A percentile compares a stretch with the other conserved stretches of the same genome.
These are phyloP conservation scores for Leccinum broughii DNA, from an alignment of 768 basidiomycete genomes.

Conservation along the genomic window DNA sequence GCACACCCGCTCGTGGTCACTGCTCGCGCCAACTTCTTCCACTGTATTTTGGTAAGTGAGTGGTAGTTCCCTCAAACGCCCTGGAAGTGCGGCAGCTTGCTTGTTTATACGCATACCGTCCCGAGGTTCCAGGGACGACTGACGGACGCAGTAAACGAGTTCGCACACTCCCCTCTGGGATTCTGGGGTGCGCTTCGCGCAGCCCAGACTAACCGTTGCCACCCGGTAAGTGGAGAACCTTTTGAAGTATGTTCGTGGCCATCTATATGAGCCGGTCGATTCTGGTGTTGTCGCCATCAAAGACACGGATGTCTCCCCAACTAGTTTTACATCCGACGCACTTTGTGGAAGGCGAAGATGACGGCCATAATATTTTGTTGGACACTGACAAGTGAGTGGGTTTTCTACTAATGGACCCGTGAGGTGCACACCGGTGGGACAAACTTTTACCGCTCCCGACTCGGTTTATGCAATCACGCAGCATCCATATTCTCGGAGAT, in stretches of 20 bases:
- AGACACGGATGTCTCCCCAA: not conserved
- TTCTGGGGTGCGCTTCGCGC: too few species aligned
- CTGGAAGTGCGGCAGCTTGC: too few species aligned
- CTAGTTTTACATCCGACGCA: slow-evolving; percentile 80
- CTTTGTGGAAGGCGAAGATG: slow-evolving; percentile 92
- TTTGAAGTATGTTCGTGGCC: slow-evolving; percentile 74
- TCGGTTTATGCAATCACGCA: slow-evolving; percentile 23
- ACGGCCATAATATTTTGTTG: slow-evolving; percentile 90
- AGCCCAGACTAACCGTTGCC: too few species aligned
- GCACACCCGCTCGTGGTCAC: too few species aligned
- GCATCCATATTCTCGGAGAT: too few species aligned
- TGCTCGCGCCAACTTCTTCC: too few species aligned
- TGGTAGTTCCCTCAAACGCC: too few species aligned
- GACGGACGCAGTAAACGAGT: too few species aligned
- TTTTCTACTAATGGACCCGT: not conserved
- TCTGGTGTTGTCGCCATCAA: not conserved
- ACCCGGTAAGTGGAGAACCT: slow-evolving; percentile 73
- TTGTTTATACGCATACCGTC: too few species aligned
- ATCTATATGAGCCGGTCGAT: slow-evolving; percentile 64
- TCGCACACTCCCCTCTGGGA: too few species aligned
- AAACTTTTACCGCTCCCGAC: slow-evolving; percentile 68
- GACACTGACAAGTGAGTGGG: slow-evolving; percentile 71
- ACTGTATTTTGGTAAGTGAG: too few species aligned
- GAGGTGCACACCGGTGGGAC: slow-evolving; percentile 6
- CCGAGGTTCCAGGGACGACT: too few species aligned